A percentile compares a stretch with the other conserved stretches of the same genome.
phyloP scores from a whole-genome alignment of 2,329 filamentous ascomycete species.

The Penicillium sp. region DNA sequence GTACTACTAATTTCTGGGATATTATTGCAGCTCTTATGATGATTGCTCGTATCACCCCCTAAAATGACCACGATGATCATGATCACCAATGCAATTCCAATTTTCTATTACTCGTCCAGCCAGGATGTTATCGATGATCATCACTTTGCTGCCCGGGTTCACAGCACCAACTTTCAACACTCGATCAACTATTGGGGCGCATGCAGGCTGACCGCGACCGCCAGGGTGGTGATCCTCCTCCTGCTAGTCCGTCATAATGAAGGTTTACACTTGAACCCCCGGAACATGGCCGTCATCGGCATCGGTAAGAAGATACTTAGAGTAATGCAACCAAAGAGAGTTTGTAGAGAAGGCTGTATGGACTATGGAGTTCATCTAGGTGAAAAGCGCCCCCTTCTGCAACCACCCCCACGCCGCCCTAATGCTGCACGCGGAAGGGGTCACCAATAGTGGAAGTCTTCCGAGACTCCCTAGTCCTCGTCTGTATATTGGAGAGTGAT shows the following conservation, averaged over 20 bases:
- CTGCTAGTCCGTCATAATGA: not conserved
- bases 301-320: not conserved
- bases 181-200: slow-evolving; percentile 28
- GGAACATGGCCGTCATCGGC: slow-evolving; percentile 15
- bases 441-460: slow-evolving; percentile 30
- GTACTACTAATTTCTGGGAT: not conserved
- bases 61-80: not conserved
- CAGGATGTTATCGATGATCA: slow-evolving; percentile 28
- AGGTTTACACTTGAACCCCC: not conserved
- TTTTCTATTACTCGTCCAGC: not conserved
- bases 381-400: not conserved
- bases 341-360: not conserved
- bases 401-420: slow-evolving; percentile 3
- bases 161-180: slow-evolving; percentile 22
- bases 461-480: slow-evolving; percentile 13
- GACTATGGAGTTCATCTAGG: not conserved
- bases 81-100: not conserved
- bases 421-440: slow-evolving; percentile 23
- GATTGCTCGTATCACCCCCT: not conserved
- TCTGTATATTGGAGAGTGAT: not conserved
- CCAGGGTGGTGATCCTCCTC: slow-evolving; percentile 26
- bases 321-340: not conserved
- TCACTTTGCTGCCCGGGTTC: slow-evolving; percentile 13
- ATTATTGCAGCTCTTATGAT: not conserved
- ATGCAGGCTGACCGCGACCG: slow-evolving; percentile 31